These are phyloP conservation scores for Rhodotorula sp. DNA, from an alignment of 1,284 basidiomycete genomes.

Conservation along the genomic window DNA sequence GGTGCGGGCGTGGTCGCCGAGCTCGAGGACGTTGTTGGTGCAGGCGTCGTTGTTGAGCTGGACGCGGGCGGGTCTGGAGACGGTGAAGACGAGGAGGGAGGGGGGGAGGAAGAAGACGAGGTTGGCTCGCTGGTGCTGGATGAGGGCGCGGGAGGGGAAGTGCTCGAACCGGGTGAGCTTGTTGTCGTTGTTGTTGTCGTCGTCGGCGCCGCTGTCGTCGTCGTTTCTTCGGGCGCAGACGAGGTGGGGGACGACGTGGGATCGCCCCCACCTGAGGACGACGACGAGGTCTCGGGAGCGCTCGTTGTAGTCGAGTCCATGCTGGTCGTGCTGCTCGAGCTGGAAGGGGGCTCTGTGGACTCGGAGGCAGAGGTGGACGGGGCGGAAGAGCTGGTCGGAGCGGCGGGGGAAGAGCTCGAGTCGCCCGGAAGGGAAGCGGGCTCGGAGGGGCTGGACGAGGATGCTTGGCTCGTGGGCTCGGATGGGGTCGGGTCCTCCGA, in stretches of 20 bases:
- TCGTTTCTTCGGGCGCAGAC: background rate
- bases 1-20: background rate
- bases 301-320: background rate
- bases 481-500: background rate
- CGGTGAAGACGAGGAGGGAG: background rate
- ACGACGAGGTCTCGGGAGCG: background rate
- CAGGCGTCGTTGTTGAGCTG: background rate
- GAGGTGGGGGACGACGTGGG: background rate
- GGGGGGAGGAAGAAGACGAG: conserved; percentile 13
- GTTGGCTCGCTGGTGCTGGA: background rate
- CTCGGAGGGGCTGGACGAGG: background rate
- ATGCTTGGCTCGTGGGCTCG: background rate
- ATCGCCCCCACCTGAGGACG: background rate
- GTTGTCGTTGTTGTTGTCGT: conserved; percentile 6
- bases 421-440: background rate
- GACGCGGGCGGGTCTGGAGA: background rate
- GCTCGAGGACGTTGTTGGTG: background rate
- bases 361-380: background rate
- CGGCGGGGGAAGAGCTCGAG: background rate
- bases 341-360: background rate
- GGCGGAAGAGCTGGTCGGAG: background rate
- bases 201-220: conserved; percentile 4
- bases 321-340: background rate
- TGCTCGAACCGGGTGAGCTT: conserved; percentile 9
- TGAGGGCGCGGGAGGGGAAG: conserved; percentile 15